Conservation (phyloP, 352 stramenopile genomes). For the Globisporangium viniferum region DNA sequence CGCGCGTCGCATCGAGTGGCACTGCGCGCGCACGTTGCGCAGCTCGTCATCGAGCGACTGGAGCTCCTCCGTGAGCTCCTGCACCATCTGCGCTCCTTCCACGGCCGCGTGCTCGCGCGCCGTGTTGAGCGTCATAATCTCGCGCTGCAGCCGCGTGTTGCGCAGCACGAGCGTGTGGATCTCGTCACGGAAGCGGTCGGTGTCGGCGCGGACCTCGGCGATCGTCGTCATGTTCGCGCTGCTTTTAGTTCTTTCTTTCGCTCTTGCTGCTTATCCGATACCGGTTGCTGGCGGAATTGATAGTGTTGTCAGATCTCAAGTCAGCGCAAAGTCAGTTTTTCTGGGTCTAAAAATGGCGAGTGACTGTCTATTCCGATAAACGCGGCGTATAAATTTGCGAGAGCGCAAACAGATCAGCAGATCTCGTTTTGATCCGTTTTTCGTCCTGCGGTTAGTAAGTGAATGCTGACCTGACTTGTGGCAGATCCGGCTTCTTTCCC, state of each 20-base stretch:
- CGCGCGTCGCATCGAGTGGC: conserved; percentile 33
- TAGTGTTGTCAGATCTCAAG: neutral
- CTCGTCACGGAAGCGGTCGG: conserved; percentile 47
- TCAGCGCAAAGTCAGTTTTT: neutral
- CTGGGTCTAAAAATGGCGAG: neutral
- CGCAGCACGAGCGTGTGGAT: conserved; percentile 54
- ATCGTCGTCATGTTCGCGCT: neutral
- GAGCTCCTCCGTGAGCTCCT: conserved; percentile 49
- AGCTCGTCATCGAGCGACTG: conserved; percentile 37
- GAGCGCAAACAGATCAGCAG: conserved; percentile 1
- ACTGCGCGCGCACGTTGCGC: conserved; percentile 35
- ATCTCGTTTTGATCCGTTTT: neutral
- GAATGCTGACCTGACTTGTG: neutral
- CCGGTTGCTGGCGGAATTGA: neutral
- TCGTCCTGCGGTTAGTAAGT: neutral
- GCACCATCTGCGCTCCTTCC: conserved; percentile 34
- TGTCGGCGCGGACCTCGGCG: conserved; percentile 49
- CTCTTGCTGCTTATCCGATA: neutral
- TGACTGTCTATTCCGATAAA: neutral
- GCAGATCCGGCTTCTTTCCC: neutral
- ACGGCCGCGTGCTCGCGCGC: conserved; percentile 44
- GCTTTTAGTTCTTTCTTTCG: neutral
- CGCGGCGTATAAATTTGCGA: neutral
- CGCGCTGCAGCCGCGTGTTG: conserved; percentile 68
- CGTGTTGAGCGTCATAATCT: conserved; percentile 46